These are phyloP conservation scores for Erodium maritimum DNA, from an alignment of 345 rosid genomes.

Conservation along the genomic window DNA sequence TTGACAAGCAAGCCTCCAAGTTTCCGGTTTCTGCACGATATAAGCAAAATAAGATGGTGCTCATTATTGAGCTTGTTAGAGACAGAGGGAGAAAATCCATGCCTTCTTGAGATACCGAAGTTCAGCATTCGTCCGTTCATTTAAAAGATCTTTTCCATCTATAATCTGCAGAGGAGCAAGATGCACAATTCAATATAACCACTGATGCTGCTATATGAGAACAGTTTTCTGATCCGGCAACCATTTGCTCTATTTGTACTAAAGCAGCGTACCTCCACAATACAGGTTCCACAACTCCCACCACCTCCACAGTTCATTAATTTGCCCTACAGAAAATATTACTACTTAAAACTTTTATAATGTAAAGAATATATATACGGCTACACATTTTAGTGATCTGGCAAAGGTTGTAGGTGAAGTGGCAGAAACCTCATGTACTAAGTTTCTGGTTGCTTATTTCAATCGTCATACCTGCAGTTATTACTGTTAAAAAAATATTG, in stretches of 20 bases:
- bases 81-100: conserved; percentile 4
- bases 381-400: background rate
- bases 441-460: too few species aligned
- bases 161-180: conserved; percentile 33
- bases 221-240: background rate
- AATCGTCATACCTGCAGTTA: too few species aligned
- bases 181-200: background rate
- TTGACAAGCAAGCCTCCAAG: conserved; percentile 89
- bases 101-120: conserved; percentile 58
- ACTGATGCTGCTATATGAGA: background rate
- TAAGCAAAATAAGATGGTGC: background rate
- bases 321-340: conserved; percentile 44
- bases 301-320: conserved; percentile 93
- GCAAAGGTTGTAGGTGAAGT: too few species aligned
- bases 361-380: background rate
- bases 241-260: background rate
- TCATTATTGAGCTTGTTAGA: background rate
- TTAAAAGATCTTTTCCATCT: conserved; percentile 63
- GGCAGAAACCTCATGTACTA: too few species aligned
- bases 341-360: background rate
- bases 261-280: conserved; percentile 48
- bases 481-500: too few species aligned
- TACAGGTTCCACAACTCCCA: conserved; percentile 93
- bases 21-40: conserved; percentile 55
- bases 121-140: conserved; percentile 66